Base-by-base conservation (phyloP, 2,329 filamentous ascomycete genomes). In the Fulvia fulva region DNA sequence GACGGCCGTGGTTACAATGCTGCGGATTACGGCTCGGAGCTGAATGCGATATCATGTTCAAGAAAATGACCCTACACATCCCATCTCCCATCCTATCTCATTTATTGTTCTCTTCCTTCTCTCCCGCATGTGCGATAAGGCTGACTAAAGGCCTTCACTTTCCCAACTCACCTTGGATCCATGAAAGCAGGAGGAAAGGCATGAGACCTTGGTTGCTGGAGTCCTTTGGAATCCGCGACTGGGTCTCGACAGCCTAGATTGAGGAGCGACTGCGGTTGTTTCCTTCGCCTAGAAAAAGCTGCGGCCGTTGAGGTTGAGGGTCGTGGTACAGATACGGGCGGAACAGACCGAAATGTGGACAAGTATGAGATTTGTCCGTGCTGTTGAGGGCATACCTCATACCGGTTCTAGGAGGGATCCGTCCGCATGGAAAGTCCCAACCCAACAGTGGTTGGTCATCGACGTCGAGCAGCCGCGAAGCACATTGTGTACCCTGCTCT, bases 251-350 rank as follows among this genome's bases (percentile, higher is more conserved):
- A 69, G 69, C 69, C 68, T 53, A 71, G 63, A 71, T 47, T 28
- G 25, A 47, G 21, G 57, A 50, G 57, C 22, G 68, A 45, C n/a
- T n/a, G n/a, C n/a, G n/a, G n/a, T n/a, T 53, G 12, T 49, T 25
- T 21, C 56, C 49, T 56, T 52, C 64, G 63, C 81, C 83, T 76
- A 78, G 83, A 82, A 86, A 83, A 83, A 86, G 83, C 83, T 83
- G 80, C 80, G 76, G 77, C 77, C 75, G 76, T 80, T 76, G 78
- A 85, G 81, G 72, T 76, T 74, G 62, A 77, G 80, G 75, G 78
- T 80, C 76, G 75, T 77, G 82, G 83, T 82, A 87, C 84, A 87
- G 84, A 87, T 87, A 86, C 83, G 82, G 83, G 83, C 76, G 78
- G 76, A 73, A 86, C 83, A 86, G 55, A 23, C 50, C n/a, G 8